Conservation (phyloP, 2,329 filamentous ascomycete genomes). For the Peltaster fructicola region DNA sequence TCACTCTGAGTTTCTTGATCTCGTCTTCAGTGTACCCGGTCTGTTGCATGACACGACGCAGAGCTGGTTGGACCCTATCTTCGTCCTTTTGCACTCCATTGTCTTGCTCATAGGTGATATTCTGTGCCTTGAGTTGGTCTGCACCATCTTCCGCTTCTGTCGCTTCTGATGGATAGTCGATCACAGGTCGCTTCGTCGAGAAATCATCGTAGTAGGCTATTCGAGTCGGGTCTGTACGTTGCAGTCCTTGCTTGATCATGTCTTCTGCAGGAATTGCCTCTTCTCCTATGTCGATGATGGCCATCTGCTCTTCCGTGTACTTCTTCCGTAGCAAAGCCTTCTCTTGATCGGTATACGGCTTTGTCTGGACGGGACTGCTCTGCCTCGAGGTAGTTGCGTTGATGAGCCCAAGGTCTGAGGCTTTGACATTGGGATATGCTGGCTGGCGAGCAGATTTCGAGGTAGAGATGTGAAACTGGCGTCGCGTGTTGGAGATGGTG, state of each 20-base stretch:
- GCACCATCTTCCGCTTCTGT: constrained; percentile 20
- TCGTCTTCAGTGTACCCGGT: constrained; percentile 35
- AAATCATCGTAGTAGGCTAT: constrained; percentile 73
- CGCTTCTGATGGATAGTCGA: constrained; percentile 43
- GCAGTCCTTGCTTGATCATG: constrained; percentile 51
- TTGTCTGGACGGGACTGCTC: constrained; percentile 6
- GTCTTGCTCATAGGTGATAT: constrained; percentile 16
- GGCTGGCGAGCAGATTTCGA: constrained; percentile 22
- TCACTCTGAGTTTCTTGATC: constrained; percentile 41
- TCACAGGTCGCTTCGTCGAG: constrained; percentile 53
- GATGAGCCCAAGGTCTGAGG: constrained; percentile 18
- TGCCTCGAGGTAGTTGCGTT: constrained; percentile 1
- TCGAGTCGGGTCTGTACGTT: constrained; percentile 54
- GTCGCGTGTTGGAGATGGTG: constrained; percentile 11
- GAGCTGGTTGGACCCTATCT: constrained; percentile 4
- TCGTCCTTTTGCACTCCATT: constrained; percentile 9
- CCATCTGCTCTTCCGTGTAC: constrained; percentile 69
- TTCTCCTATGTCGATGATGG: constrained; percentile 67
- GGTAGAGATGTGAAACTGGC: constrained; percentile 25
- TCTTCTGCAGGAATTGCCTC: constrained; percentile 56
- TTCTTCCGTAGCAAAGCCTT: constrained; percentile 41
- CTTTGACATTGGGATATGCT: constrained; percentile 27
- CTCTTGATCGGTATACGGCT: constrained; percentile 48
- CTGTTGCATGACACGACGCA: constrained; percentile 35
- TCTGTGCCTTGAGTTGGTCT: constrained; percentile 13